phyloP scores from a whole-genome alignment of 2,329 filamentous ascomycete species.

The Penicillium crustosum region DNA sequence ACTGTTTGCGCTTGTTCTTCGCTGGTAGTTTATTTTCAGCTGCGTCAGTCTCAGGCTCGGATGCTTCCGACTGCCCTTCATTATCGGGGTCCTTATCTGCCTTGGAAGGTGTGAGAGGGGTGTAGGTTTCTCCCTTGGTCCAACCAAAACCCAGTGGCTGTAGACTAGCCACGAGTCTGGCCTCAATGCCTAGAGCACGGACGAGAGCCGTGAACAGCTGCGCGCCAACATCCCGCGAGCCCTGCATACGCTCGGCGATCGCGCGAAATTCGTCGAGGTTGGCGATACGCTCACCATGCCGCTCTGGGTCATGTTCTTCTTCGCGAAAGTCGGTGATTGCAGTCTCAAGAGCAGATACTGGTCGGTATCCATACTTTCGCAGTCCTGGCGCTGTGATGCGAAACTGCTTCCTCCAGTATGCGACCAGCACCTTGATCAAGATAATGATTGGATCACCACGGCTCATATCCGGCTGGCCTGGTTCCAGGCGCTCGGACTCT shows the following conservation, averaged over 20 bases:
- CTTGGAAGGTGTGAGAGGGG: conserved; percentile 44
- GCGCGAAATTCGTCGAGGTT: conserved; percentile 66
- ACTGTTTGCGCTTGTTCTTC: conserved; percentile 50
- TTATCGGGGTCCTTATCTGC: conserved; percentile 11
- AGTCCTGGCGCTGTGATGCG: conserved; percentile 73
- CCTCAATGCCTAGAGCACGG: conserved; percentile 76
- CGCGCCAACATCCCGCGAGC: conserved; percentile 82
- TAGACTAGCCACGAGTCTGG: conserved; percentile 77
- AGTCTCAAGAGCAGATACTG: conserved; percentile 71
- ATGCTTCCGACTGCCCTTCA: conserved; percentile 14
- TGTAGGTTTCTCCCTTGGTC: conserved; percentile 80
- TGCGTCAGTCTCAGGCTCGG: conserved; percentile 25
- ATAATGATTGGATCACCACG: conserved; percentile 77
- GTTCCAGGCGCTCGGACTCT: conserved; percentile 67
- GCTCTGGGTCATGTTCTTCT: conserved; percentile 59
- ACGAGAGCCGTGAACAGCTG: conserved; percentile 88
- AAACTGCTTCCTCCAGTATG: conserved; percentile 88
- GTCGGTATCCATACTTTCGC: conserved; percentile 86
- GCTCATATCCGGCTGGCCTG: conserved; percentile 72
- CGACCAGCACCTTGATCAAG: conserved; percentile 71
- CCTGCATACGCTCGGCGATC: conserved; percentile 67
- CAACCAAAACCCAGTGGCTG: conserved; percentile 89
- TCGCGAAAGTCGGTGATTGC: conserved; percentile 69
- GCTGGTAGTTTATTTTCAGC: conserved; percentile 29
- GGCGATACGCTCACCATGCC: conserved; percentile 75